Conservation (phyloP, 305 asterid species). For the Plantago rigida region DNA sequence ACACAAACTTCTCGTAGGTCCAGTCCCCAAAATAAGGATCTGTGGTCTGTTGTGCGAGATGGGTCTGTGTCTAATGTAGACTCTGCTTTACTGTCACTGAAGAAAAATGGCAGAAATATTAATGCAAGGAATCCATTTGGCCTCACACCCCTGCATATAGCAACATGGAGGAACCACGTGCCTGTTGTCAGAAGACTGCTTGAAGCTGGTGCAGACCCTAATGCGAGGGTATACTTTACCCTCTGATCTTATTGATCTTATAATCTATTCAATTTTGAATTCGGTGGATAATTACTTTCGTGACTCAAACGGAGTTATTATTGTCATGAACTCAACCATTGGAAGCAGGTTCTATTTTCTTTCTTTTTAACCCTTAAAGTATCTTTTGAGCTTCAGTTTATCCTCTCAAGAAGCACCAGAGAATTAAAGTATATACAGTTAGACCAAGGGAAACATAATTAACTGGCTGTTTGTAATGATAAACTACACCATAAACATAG, state of each 20-base stretch:
- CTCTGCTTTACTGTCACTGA: slow-evolving; percentile 48
- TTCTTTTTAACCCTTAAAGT: slow-evolving; percentile 19
- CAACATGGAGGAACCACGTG: slow-evolving; percentile 88
- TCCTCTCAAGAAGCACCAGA: slow-evolving; percentile 21
- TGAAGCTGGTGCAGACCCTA: slow-evolving; percentile 97
- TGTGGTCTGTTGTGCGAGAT: slow-evolving; percentile 61
- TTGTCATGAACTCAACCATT: slow-evolving; percentile 28
- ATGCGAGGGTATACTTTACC: slow-evolving; percentile 73
- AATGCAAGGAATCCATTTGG: slow-evolving; percentile 72
- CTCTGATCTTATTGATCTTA: slow-evolving; percentile 29
- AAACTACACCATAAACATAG: slow-evolving; percentile 10
- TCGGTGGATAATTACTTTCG: slow-evolving; percentile 18
- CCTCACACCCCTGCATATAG: slow-evolving; percentile 79
- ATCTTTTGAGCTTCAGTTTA: slow-evolving; percentile 2
- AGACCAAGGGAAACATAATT: slow-evolving; percentile 15
- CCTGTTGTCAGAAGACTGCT: slow-evolving; percentile 82
- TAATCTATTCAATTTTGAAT: slow-evolving; percentile 25
- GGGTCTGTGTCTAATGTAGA: slow-evolving; percentile 73
- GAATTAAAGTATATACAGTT: slow-evolving; percentile 18
- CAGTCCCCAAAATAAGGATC: slow-evolving; percentile 47
- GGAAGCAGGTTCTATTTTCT: slow-evolving; percentile 22
- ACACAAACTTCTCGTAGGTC: slow-evolving; percentile 40
- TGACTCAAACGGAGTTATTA: slow-evolving; percentile 23
- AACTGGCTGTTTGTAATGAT: slow-evolving; percentile 5
- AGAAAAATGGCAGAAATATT: slow-evolving; percentile 72